Percentiles rank a stretch among this genome's conserved stretches.
Evolutionary conservation across 345 rosid species (phyloP).

Genomic region (Isatis tinctoria): DNA sequence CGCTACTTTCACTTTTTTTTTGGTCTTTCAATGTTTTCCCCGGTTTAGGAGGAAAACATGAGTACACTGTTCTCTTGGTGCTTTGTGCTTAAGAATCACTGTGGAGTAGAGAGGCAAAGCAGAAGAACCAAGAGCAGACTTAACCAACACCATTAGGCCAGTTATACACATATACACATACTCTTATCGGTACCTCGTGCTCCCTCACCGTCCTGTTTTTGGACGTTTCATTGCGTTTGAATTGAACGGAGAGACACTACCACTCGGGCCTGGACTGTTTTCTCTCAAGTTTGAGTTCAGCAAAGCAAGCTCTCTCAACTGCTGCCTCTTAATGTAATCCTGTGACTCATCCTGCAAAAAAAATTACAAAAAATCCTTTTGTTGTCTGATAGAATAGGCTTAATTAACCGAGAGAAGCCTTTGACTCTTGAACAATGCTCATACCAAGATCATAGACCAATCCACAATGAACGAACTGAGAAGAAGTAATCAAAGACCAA

Average conservation of each 20-base stretch:
- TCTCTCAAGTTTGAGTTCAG: conserved; percentile 89
- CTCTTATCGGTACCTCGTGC: neutral
- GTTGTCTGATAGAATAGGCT: neutral
- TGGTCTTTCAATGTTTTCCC: neutral
- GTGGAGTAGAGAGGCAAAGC: conserved; percentile 23
- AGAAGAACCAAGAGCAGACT: conserved; percentile 23
- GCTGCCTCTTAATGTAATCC: conserved; percentile 94
- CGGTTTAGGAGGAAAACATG: neutral
- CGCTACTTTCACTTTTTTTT: neutral
- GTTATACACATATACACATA: conserved; percentile 22
- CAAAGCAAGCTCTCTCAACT: conserved; percentile 85
- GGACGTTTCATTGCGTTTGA: conserved; percentile 96
- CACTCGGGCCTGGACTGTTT: conserved; percentile 96
- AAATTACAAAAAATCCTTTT: neutral
- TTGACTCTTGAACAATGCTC: neutral
- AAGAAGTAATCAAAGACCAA: no score
- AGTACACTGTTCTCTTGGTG: conserved; percentile 17
- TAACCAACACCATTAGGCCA: conserved; percentile 18
- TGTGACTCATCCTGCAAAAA: conserved; percentile 85
- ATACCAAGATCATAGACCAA: neutral
- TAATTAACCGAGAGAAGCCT: neutral
- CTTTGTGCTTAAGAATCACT: conserved; percentile 20
- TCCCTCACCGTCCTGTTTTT: conserved; percentile 70
- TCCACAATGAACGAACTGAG: neutral
- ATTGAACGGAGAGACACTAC: conserved; percentile 93